These are phyloP conservation scores for Physcomitrium patens DNA, from an alignment of 225 moss, liverwort and hornwort species.

Conservation along the genomic window DNA sequence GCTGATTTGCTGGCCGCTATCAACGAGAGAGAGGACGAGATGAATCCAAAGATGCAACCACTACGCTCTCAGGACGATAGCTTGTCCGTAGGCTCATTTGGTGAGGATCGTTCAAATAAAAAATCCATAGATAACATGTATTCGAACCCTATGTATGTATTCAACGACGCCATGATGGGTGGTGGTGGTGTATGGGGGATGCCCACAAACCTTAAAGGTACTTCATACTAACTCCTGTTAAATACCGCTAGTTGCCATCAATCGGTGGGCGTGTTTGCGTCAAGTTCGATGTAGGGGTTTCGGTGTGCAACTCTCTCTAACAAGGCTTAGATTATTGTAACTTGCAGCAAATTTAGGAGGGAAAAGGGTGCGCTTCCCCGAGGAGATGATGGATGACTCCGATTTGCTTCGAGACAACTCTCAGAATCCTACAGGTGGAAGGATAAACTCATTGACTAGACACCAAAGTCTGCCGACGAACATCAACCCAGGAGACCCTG, in stretches of 20 bases:
- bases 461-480: conserved; percentile 41
- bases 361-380: conserved; percentile 46
- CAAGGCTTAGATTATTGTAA: not conserved
- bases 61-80: conserved; percentile 34
- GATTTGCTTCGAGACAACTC: conserved; percentile 13
- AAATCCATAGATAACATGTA: conserved; percentile 4
- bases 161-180: conserved; percentile 30
- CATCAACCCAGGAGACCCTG: conserved; percentile 29
- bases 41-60: conserved; percentile 5
- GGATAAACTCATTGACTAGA: conserved; percentile 26
- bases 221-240: not conserved
- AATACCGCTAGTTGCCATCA: no score
- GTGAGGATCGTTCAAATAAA: conserved; percentile 19
- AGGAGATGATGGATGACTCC: conserved; percentile 32
- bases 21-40: conserved; percentile 32
- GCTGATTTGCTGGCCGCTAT: conserved; percentile 47
- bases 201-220: conserved; percentile 24
- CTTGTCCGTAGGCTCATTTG: conserved; percentile 25
- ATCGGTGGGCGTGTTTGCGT: no score
- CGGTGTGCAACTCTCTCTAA: not conserved
- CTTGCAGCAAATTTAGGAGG: conserved; percentile 29
- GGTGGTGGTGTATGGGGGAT: conserved; percentile 24
- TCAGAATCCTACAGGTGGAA: conserved; percentile 1
- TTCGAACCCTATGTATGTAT: conserved; percentile 25
- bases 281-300: no score